Base-by-base conservation (phyloP, 345 rosid species). In the Orychophragmus violaceus region DNA sequence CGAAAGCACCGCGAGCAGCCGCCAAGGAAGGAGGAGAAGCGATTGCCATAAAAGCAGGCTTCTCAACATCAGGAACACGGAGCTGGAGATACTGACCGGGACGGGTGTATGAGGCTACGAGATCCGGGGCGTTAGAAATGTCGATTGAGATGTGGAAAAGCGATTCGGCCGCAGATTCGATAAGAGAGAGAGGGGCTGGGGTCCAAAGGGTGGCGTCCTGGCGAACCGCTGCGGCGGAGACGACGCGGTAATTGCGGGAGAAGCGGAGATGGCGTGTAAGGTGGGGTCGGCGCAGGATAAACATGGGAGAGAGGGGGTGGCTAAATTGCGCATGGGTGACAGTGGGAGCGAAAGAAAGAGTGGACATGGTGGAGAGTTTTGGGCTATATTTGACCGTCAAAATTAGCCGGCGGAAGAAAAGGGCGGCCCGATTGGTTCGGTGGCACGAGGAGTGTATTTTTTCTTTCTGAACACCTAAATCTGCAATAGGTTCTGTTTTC, bases 61-160 rank as follows among this genome's bases (percentile, higher is more conserved):
- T 90, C 54, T 70, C 86, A 1, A 68, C 79, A 58, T 83, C 87
- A 9, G 80, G 86, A 23, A 94, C 68, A 8, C 95, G 93, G 30
- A 94, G 82, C 91, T 88, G 97, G 21, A 90, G 86, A 79, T 88
- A 94, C 74, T 94, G 99, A 8, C 99, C 99, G 1, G 95, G 80
- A 29, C 75, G 62, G 17, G 87, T 78, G 69, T 94, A 74, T 2
- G 97, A 83, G 1, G 71, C 71, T 18, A 66, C 95, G 22, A 94
- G 86, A 77, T 88, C 92, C 2, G 97, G 85, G 2, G 89, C 67
- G 64, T 85, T 76, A 0, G 95, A 90, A 35, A 90, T 75, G 78
- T 90, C 99, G 71, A 94, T 64, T 23, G 84, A 74, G 60, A 94
- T 32, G 80, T 94, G 95, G 75, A 88, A 94, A 41, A 94, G 87